These are phyloP conservation scores for Trametes punicea DNA, from an alignment of 768 basidiomycete species.

Conservation along the genomic window DNA sequence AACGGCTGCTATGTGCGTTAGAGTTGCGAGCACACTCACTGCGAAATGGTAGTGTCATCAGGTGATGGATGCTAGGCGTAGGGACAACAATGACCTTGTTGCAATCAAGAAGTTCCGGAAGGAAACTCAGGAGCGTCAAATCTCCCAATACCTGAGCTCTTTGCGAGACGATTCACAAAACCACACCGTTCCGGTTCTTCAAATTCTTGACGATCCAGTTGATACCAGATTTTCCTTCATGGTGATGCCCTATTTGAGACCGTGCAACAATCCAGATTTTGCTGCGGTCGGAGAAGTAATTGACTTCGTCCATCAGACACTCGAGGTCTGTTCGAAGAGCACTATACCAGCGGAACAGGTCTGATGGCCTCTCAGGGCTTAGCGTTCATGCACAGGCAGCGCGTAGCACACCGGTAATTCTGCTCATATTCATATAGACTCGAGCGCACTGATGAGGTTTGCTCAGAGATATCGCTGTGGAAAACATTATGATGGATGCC, in stretches of 20 bases:
- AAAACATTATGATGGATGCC: conserved; percentile 26
- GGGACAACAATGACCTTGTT: neutral
- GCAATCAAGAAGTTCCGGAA: conserved; percentile 11
- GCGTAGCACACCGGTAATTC: conserved; percentile 21
- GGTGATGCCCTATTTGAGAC: conserved; percentile 25
- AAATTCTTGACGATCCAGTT: conserved; percentile 20
- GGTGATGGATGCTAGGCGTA: conserved; percentile 19
- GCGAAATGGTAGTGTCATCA: neutral
- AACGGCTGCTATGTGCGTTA: neutral
- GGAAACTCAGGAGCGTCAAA: conserved; percentile 7
- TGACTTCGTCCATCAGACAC: conserved; percentile 12
- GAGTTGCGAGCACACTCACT: neutral
- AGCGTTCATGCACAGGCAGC: conserved; percentile 14
- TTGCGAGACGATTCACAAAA: conserved; percentile 12
- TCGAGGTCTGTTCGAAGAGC: neutral
- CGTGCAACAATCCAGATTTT: conserved; percentile 19
- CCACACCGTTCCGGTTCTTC: conserved; percentile 25
- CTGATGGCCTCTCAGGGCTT: conserved; percentile 8
- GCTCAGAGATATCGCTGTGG: conserved; percentile 16
- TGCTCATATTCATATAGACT: too few relatives aligned
- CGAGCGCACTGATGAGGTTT: conserved; percentile 11
- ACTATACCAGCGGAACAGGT: neutral
- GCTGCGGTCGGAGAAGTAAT: conserved; percentile 14
- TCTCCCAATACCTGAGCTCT: conserved; percentile 8
- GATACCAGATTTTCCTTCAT: conserved; percentile 5